Base-by-base conservation (phyloP, 2,329 filamentous ascomycete species). In the Ascochyta viciae-villosae region DNA sequence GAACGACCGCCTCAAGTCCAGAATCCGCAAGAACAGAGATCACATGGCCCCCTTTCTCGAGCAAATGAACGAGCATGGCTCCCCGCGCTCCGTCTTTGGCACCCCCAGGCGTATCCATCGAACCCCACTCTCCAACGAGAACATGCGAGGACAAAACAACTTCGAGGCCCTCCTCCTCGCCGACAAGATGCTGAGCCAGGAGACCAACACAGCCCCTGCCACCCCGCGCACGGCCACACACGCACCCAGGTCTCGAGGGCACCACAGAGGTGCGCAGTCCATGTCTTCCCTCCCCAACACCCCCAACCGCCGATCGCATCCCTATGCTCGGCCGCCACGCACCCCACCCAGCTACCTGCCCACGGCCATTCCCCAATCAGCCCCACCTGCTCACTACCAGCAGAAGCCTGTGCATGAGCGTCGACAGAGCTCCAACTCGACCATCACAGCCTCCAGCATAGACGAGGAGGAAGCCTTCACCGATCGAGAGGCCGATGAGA, bases 11-110 rank as follows among this genome's bases (percentile, higher is more conserved):
- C 82, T 97, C 46, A 85, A 93, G 55, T 90, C 88, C 59, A 88
- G 94, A 19, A 96, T 98, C 61, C 87, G 90, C 38, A 91, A 96
- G 73, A 96, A 96, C 71, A 83, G 94, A 60, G 90, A 96, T 71
- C 92, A 96, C 70, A 87, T 96, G 66, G 90, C 91, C 55, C 72
- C 73, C 3, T 68, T 76, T 27, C 59, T 76, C n/a, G 71, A 73
- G 47, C 73, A 70, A 33, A 67, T 74, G 29, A 64, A 66, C 39
- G 85, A 96, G 44, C 88, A 90, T 68, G 89, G 55, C 37, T 74
- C 90, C 65, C 90, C 91, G 1, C 89, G 89, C 13, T 76, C 74
- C 15, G 66, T 69, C 15, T 66, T 74, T 23, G 87, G 86, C 46
- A 85, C 54, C 56, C 76, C 70, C 60, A 65, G 67, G 68, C 77